These are phyloP conservation scores for Boletus reticuloceps DNA, from an alignment of 768 basidiomycete genomes.

Conservation along the genomic window DNA sequence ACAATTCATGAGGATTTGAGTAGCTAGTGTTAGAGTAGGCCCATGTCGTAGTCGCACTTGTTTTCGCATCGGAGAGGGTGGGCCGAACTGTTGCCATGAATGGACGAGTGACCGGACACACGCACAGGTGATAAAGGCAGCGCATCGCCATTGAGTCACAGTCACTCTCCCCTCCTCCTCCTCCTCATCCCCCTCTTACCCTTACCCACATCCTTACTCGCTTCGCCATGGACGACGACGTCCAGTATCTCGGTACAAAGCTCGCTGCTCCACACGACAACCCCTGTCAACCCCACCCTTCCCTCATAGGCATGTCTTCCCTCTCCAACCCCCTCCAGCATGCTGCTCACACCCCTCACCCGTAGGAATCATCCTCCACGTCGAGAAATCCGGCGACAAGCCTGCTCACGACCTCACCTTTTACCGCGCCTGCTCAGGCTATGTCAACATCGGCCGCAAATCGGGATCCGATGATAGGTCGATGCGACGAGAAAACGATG, in stretches of 20 bases:
- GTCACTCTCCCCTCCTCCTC: slow-evolving; percentile 21
- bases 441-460: slow-evolving; percentile 67
- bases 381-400: slow-evolving; percentile 50
- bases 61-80: not conserved
- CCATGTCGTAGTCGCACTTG: not conserved
- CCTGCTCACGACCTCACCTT: slow-evolving; percentile 50
- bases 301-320: slow-evolving; percentile 43
- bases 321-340: slow-evolving; percentile 9
- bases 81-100: slow-evolving; percentile 25
- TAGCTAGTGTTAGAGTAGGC: not conserved
- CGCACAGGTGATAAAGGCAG: slow-evolving; percentile 27
- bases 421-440: slow-evolving; percentile 45
- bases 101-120: slow-evolving; percentile 21
- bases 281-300: slow-evolving; percentile 26
- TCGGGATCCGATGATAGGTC: slow-evolving; percentile 46
- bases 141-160: slow-evolving; percentile 34
- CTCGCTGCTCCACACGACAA: slow-evolving; percentile 30
- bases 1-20: slow-evolving; percentile 32
- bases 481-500: slow-evolving; percentile 38
- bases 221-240: slow-evolving; percentile 53
- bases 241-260: slow-evolving; percentile 54
- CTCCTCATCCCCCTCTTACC: not conserved
- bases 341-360: slow-evolving; percentile 9
- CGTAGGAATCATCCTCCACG: slow-evolving; percentile 57
- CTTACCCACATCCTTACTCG: not conserved